Conservation (phyloP, 768 basidiomycete genomes). For the Rubroboletus pulcherrimus region DNA sequence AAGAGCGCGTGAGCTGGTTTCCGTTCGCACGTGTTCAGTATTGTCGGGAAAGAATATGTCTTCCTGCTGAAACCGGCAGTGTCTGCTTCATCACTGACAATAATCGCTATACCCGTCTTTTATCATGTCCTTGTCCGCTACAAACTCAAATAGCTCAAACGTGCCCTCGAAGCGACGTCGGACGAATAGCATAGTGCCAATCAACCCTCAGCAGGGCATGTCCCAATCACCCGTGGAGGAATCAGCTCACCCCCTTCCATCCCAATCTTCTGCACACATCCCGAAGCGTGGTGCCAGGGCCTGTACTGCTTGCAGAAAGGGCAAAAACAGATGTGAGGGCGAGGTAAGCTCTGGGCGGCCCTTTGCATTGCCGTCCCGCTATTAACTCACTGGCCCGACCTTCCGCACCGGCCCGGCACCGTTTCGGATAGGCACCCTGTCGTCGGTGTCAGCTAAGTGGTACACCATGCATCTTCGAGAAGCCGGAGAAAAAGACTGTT, state of each 20-base stretch:
- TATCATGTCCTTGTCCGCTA: slow-evolving; percentile 64
- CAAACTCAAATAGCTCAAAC: slow-evolving; percentile 55
- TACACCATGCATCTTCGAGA: slow-evolving; percentile 81
- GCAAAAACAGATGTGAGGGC: slow-evolving; percentile 92
- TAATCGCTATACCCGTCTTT: slow-evolving; percentile 3
- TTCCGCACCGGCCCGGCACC: slow-evolving; percentile 70
- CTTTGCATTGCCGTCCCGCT: slow-evolving; percentile 41
- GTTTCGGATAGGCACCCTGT: slow-evolving; percentile 71
- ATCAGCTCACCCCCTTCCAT: slow-evolving; percentile 21
- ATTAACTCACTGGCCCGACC: slow-evolving; percentile 60
- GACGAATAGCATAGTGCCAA: slow-evolving; percentile 33
- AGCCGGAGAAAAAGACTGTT: slow-evolving; percentile 82
- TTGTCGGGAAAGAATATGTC: slow-evolving; percentile 12
- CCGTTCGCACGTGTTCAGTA: slow-evolving; percentile 13
- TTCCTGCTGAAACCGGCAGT: slow-evolving; percentile 7
- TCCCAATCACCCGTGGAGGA: slow-evolving; percentile 37
- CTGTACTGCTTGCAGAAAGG: slow-evolving; percentile 85
- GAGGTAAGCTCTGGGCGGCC: slow-evolving; percentile 54
- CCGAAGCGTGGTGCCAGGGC: slow-evolving; percentile 88
- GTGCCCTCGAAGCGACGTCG: slow-evolving; percentile 56
- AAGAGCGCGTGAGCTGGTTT: background rate
- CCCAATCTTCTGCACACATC: slow-evolving; percentile 53
- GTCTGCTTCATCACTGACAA: slow-evolving; percentile 15
- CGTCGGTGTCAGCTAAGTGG: slow-evolving; percentile 83
- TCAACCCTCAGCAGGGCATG: slow-evolving; percentile 22